Evolutionary conservation across 306 rosid genomes (phyloP).

Genomic region (Astragalus glycyphyllos): DNA sequence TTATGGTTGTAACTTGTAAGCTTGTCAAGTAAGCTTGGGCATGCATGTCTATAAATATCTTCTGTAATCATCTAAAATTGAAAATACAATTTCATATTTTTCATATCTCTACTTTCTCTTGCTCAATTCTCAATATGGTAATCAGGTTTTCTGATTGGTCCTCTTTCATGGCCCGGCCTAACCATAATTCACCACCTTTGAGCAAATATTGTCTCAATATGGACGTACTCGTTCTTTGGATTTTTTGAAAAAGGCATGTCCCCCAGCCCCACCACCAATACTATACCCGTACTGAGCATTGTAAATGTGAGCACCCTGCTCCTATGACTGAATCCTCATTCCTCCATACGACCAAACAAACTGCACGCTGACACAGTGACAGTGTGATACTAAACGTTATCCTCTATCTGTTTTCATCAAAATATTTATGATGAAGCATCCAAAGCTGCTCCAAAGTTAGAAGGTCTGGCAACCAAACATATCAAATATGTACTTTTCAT

Average conservation of each 20-base stretch:
- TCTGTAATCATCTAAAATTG: background rate
- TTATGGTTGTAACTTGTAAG: background rate
- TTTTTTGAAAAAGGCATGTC: background rate
- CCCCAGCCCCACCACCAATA: background rate
- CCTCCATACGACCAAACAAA: background rate
- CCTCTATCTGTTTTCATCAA: no score
- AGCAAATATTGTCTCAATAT: no score
- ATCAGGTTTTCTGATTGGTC: no score
- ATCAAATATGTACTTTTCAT: background rate
- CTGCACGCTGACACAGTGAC: background rate
- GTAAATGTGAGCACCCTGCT: background rate
- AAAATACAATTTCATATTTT: background rate
- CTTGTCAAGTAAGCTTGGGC: background rate
- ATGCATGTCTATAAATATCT: background rate
- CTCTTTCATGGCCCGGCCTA: no score
- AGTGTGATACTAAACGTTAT: no score
- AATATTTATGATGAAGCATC: no score
- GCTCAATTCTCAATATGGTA: background rate
- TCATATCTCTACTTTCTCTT: background rate
- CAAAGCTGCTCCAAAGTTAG: no score
- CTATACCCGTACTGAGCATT: background rate
- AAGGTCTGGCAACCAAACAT: background rate
- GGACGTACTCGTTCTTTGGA: background rate
- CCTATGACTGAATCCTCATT: conserved; percentile 3
- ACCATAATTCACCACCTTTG: no score